These are phyloP conservation scores for Echeveria elegans DNA, from an alignment of 164 flowering plant genomes.

Conservation along the genomic window DNA sequence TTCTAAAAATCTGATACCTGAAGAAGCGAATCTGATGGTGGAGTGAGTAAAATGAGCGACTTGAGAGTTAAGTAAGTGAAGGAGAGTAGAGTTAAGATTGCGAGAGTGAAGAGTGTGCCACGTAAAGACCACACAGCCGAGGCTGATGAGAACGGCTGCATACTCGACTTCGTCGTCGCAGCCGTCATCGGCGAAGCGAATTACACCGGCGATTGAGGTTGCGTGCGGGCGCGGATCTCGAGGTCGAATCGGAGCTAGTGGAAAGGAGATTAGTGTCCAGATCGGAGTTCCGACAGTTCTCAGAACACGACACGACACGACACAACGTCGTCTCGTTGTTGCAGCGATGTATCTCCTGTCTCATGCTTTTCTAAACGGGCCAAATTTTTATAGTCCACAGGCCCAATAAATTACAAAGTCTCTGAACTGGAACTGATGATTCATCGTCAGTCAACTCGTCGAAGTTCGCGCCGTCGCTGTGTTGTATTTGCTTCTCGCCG, in stretches of 20 bases:
- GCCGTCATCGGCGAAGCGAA: background rate
- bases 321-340: background rate
- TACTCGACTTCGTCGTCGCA: background rate
- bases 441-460: background rate
- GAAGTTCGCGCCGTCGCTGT: background rate
- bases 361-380: no score
- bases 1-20: background rate
- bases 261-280: no score
- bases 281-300: no score
- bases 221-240: no score
- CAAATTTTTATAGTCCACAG: background rate
- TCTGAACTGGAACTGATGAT: no score
- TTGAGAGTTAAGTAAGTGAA: background rate
- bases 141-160: background rate
- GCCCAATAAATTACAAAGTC: background rate
- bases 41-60: background rate
- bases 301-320: background rate
- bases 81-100: background rate
- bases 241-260: constrained; percentile 1
- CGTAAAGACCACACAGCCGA: background rate
- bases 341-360: no score
- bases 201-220: background rate
- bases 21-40: background rate
- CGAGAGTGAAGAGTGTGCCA: background rate
- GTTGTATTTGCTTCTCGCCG: no score